These are phyloP conservation scores for Cerioporus squamosus DNA, from an alignment of 1,284 basidiomycete genomes.

Conservation along the genomic window DNA sequence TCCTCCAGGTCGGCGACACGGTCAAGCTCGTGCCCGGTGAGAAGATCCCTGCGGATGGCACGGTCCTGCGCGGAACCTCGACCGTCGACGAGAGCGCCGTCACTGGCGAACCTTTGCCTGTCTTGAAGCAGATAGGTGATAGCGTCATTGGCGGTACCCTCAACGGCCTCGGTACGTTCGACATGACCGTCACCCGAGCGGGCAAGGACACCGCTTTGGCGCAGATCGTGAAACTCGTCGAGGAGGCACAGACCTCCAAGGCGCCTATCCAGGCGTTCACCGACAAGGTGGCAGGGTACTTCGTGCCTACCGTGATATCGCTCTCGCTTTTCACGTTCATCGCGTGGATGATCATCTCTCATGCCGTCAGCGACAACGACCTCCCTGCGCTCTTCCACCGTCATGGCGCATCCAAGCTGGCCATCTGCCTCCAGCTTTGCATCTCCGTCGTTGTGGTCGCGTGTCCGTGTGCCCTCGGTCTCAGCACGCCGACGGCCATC, in stretches of 20 bases:
- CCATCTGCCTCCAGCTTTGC: conserved; percentile 95
- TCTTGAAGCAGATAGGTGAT: conserved; percentile 84
- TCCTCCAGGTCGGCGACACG: conserved; percentile 92
- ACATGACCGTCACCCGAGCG: conserved; percentile 94
- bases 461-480: conserved; percentile 96
- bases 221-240: conserved; percentile 96
- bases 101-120: conserved; percentile 95
- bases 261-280: conserved; percentile 98
- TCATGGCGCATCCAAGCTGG: conserved; percentile 85
- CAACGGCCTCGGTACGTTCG: conserved; percentile 94
- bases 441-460: conserved; percentile 99
- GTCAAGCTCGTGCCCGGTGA: conserved; percentile 97
- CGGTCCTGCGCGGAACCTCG: conserved; percentile 84
- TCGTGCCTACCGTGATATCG: conserved; percentile 91
- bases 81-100: conserved; percentile 96
- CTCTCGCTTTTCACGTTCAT: conserved; percentile 86
- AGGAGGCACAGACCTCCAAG: conserved; percentile 97
- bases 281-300: conserved; percentile 92
- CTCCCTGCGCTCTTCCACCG: conserved; percentile 87
- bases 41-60: conserved; percentile 95
- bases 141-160: conserved; percentile 95
- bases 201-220: conserved; percentile 95
- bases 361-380: conserved; percentile 57
- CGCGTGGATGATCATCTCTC: conserved; percentile 83
- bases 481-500: conserved; percentile 97